Base-by-base conservation (phyloP, 2,329 filamentous ascomycete genomes). In the Trichophyton rubrum region DNA sequence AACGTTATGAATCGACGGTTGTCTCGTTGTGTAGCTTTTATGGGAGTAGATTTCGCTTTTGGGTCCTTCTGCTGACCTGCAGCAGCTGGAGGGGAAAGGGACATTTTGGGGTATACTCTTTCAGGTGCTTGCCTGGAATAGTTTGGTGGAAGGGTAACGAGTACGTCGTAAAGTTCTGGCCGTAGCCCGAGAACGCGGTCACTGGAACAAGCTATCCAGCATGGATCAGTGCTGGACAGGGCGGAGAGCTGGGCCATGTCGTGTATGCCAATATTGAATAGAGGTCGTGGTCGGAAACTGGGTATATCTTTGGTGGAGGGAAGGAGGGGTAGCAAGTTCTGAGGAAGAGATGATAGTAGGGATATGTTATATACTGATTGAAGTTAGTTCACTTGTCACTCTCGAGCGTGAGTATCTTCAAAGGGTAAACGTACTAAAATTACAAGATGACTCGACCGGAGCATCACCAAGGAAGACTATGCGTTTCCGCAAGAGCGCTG, bases 201-300 rank as follows among this genome's bases (percentile, higher is more conserved):
- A 1, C 92, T 97, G 2, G 92, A 96, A 73, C 91, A 96, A 11
- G 92, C 93, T 62, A 96, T 86, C 90, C 91, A 99, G 43, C 90
- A 88, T 24, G 74, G 70, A 47, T 83, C 80, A 40, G 70, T 47
- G 71, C 61, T 66, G 68, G 38, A 72, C 69, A 53, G 64, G 49
- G 86, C 83, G 3, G 88, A 79, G 3, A 97, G 80, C 61, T 87
- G 84, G 3, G 88, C 83, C 57, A 99, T 96, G 69, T 99, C 93
- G 71, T 96, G 89, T 15, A 99, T 86, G 57, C 93, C 93, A 62
- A 99, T 82, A 59, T 87, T 90, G 76, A 97, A 99, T n/a, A 99
- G 80, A 0, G 92, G 88, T 24, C 85, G 83, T 33, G 93, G 80
- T 62, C 89, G 75, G 13, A 77, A 80, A 62, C 87, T 80, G 0